phyloP scores from a whole-genome alignment of 371 early-diverging fungal species.

The Rhizopus sp. region DNA sequence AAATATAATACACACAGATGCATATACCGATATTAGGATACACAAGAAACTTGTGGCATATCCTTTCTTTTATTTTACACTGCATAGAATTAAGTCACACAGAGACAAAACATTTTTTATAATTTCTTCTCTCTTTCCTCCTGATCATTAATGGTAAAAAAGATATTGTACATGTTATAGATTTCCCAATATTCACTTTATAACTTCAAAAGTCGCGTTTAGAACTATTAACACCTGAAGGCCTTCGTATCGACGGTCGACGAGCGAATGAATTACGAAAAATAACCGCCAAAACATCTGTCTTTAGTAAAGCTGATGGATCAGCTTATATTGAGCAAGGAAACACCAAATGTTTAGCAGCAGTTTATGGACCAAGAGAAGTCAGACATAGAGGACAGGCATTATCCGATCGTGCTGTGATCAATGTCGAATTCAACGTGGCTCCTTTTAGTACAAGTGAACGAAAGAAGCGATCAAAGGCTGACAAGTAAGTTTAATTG shows the following conservation, averaged over 20 bases:
- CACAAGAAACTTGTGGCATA: no score
- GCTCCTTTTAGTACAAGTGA: slow-evolving; percentile 93
- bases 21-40: no score
- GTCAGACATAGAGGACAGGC: slow-evolving; percentile 64
- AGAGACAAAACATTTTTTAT: no score
- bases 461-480: slow-evolving; percentile 77
- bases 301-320: slow-evolving; percentile 87
- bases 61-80: no score
- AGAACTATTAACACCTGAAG: slow-evolving; percentile 70
- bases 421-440: slow-evolving; percentile 89
- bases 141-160: not conserved
- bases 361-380: slow-evolving; percentile 95
- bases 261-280: slow-evolving; percentile 89
- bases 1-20: no score
- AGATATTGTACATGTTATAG: not conserved
- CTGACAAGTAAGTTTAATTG: slow-evolving; percentile 70
- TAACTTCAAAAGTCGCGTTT: slow-evolving; percentile 56
- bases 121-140: no score
- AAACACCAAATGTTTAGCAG: slow-evolving; percentile 91
- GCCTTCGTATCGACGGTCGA: slow-evolving; percentile 93
- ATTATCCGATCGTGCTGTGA: slow-evolving; percentile 77
- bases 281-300: slow-evolving; percentile 77
- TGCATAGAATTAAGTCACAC: no score
- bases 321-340: slow-evolving; percentile 95
- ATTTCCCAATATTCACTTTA: not conserved